Evolutionary conservation across 1,284 basidiomycete genomes (phyloP).

Genomic region (Ceratobasidium sp.): DNA sequence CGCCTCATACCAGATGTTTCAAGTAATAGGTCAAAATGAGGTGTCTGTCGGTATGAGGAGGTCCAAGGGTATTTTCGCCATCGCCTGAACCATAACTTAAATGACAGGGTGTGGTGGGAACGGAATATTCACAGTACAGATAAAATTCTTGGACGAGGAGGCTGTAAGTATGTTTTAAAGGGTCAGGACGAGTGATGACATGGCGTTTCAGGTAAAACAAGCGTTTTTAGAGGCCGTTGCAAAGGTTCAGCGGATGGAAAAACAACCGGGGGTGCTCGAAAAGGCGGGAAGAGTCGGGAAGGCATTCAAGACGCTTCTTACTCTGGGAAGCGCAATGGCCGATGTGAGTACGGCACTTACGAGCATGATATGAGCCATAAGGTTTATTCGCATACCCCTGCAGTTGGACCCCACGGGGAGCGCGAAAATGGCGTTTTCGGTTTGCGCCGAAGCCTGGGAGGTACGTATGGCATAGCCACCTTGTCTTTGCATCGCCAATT

Average conservation of each 20-base stretch:
- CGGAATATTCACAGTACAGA: neutral
- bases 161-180: neutral
- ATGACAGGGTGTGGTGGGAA: neutral
- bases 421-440: neutral
- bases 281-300: neutral
- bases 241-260: neutral
- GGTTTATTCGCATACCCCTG: neutral
- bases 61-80: neutral
- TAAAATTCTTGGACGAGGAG: neutral
- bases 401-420: slow-evolving; percentile 5
- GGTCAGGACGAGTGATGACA: neutral
- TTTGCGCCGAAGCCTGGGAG: neutral
- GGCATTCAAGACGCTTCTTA: neutral
- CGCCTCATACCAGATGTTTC: neutral
- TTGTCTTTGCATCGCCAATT: neutral
- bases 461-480: neutral
- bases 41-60: neutral
- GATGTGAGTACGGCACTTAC: neutral
- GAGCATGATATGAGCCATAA: neutral
- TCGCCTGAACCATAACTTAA: neutral
- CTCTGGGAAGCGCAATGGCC: neutral
- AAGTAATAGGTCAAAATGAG: neutral
- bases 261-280: neutral
- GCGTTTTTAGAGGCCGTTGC: neutral
- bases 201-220: neutral